These are phyloP conservation scores for Russula earlei DNA, from an alignment of 768 basidiomycete species.

Conservation along the genomic window DNA sequence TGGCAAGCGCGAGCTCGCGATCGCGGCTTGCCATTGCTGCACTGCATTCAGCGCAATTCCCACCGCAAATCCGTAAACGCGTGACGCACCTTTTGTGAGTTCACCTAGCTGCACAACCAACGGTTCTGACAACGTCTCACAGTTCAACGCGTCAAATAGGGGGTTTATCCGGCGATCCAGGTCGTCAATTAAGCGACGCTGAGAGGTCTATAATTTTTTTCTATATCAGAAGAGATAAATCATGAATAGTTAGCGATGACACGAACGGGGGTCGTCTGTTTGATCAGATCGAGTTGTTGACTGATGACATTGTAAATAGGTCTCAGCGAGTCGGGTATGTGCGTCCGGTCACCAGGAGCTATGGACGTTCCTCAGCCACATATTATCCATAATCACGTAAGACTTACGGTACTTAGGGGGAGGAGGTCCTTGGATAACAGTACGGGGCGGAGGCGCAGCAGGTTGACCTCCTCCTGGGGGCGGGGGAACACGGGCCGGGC, in stretches of 20 bases:
- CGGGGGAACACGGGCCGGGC: slow-evolving; percentile 26
- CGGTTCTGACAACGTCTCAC: slow-evolving; percentile 63
- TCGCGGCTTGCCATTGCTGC: slow-evolving; percentile 77
- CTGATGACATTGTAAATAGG: slow-evolving; percentile 61
- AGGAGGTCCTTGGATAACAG: slow-evolving; percentile 9
- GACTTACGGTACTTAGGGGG: slow-evolving; percentile 52
- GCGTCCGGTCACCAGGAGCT: slow-evolving; percentile 89
- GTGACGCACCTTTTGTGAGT: slow-evolving; percentile 58
- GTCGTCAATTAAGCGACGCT: slow-evolving; percentile 79
- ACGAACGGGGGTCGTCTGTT: slow-evolving; percentile 68
- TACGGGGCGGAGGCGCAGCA: slow-evolving; percentile 9
- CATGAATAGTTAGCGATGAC: not conserved
- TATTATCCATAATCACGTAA: slow-evolving; percentile 13
- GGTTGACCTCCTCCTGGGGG: slow-evolving; percentile 20
- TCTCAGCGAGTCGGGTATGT: slow-evolving; percentile 65
- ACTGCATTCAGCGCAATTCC: not conserved
- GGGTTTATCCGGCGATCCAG: slow-evolving; percentile 78
- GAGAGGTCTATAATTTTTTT: slow-evolving; percentile 47
- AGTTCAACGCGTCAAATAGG: slow-evolving; percentile 88
- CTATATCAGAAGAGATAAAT: not conserved
- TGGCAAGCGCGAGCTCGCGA: slow-evolving; percentile 63
- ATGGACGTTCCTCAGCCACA: slow-evolving; percentile 8
- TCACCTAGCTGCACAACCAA: slow-evolving; percentile 65
- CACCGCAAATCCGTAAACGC: not conserved
- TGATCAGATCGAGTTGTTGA: slow-evolving; percentile 54